Evolutionary conservation across 2,329 filamentous ascomycete genomes (phyloP).

Genomic region (Pseudogymnoascus sp.): DNA sequence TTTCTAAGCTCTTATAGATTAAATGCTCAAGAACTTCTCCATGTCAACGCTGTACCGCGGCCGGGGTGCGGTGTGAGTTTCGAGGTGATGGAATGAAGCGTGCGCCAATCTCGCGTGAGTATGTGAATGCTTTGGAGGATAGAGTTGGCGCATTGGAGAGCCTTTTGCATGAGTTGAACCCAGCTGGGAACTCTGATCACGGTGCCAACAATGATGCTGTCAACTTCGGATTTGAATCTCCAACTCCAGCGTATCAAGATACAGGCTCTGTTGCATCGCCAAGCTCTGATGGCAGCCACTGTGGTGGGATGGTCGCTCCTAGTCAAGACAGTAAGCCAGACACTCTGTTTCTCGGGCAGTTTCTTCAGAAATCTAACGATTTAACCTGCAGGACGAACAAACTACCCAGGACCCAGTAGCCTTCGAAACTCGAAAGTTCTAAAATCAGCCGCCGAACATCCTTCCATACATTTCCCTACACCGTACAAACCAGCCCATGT

Average conservation of each 20-base stretch:
- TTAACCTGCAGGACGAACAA: not conserved
- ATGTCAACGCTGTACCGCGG: conserved; percentile 11
- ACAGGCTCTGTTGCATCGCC: not conserved
- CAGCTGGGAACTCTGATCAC: not conserved
- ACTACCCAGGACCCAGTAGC: not conserved
- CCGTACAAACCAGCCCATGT: not conserved
- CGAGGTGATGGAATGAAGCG: conserved; percentile 13
- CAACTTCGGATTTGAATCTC: not conserved
- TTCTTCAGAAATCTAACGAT: not conserved
- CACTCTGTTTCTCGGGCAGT: not conserved
- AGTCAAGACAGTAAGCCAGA: not conserved
- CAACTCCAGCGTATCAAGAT: not conserved
- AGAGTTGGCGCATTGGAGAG: conserved; percentile 11
- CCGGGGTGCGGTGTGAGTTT: conserved; percentile 13
- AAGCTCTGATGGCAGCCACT: not conserved
- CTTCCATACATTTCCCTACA: not conserved
- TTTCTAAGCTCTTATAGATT: conserved; percentile 10
- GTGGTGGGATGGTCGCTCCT: not conserved
- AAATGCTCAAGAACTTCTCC: conserved; percentile 14
- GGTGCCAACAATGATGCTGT: not conserved
- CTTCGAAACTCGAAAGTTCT: not conserved
- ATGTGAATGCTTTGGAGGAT: conserved; percentile 11
- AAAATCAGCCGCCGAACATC: not conserved
- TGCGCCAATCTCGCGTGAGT: conserved; percentile 14
- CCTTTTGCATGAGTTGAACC: conserved; percentile 10